Evolutionary conservation across 2,329 filamentous ascomycete species (phyloP), one percentile per base, ranked within the genome.

Genomic region (Aspergillus candidus): DNA sequence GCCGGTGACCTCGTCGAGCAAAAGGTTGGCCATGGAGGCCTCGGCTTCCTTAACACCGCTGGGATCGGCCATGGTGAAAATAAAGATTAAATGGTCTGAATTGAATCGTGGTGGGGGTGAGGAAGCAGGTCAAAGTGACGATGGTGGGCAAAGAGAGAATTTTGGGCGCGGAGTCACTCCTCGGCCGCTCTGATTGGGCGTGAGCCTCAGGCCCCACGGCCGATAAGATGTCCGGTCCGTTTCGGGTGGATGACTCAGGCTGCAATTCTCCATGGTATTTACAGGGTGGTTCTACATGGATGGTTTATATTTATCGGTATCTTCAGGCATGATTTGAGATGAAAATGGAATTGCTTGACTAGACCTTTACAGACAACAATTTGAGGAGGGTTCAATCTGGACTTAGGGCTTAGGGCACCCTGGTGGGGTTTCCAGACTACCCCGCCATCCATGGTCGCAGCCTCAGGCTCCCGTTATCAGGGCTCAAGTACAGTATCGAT

Each of bases 1-100:
- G 60, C 93, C 93, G 11, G 93, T 97, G 52, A 90, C 88, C 62
- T 94, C 88, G 68, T 98, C 93, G 40, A 93, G 79, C 68, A 90
- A 79, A 56, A 94, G 77, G 72, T 91, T 88, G 61, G 78, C 78
- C 54, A 83, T 66, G 61, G 62, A 69, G 52, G 62, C 67, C 53
- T 71, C 66, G 51, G 76, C 74, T 53, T 71, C 66, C 49, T 68
- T 59, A 46, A 67, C 63, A 48, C 62, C 51, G 56, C 66, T 68
- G 32, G 66, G 54, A 55, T 69, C 66, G 52, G 66, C 53, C 67
- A 70, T 70, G 41, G 52, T 65, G 58, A 10, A 27, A 27, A 27
- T 27, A 10, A 27, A 27, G 22, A 27, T 27, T 8, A 7, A 27
- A 27, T 27, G 22, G 4, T 27, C 8, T 27, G 22, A 27, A 27